Base-by-base conservation (phyloP, 2,329 filamentous ascomycete species). In the Cercospora nicotianae region DNA sequence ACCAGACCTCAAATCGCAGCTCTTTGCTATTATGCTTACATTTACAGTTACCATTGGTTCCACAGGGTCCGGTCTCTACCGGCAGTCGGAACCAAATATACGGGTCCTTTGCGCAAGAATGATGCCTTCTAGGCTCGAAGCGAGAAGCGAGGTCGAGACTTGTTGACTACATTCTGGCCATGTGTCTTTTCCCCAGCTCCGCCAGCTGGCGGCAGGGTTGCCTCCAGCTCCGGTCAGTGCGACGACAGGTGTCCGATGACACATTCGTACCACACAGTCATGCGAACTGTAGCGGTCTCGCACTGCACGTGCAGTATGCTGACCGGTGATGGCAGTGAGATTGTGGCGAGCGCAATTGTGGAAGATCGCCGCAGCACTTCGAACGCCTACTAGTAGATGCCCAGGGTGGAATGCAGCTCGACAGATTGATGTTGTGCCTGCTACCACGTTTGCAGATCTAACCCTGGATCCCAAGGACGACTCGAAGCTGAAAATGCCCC, bases 11-110 rank as follows among this genome's bases (percentile, higher is more conserved):
- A n/a, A 18, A 23, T 36, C 61, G 30, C 26, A 33, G 61, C 42
- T 51, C 33, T n/a, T 20, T 31, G 18, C 13, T 39, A 28, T 64
- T 64, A 64, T 64, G 53, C 63, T 64, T 64, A 64, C 53, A 42
- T 64, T 65, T 64, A 60, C 63, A 59, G 23, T 65, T 59, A 55
- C 61, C 48, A 39, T 31, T 58, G 53, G 53, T 28, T 58, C 26
- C 9, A 8, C 36, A n/a, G 23, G 16, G 7, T 36, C 26, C 10
- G 39, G 13, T 16, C 30, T 26, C 20, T 39, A 30, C 30, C 48
- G 48, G 30, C 48, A 36, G 18, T 55, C 48, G 45, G 45, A 64
- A 39, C 30, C 58, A 58, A 58, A 58, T 33, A 18, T 58, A 33
- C 45, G 45, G 45, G 45, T 26, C 10, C 20, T 5, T 48, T 48